Evolutionary conservation across 768 basidiomycete species (phyloP), one percentile per base, ranked within the genome.

Genomic region (Mycena rosella): DNA sequence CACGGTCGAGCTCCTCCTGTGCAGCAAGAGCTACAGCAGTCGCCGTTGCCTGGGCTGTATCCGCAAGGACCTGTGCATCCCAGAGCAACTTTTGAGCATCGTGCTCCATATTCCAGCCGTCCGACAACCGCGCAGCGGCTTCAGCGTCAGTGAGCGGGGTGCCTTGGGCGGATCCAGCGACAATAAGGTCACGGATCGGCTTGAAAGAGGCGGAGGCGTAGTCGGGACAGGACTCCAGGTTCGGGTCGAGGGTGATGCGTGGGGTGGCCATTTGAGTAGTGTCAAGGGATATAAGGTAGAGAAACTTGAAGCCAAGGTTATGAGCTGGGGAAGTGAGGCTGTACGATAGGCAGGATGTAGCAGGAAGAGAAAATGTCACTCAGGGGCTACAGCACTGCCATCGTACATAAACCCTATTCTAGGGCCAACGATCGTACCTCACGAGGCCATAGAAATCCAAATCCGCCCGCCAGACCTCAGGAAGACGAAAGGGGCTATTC

Each of bases 61-160:
- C 61, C 7, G 51, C 61, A 11, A 44, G 40, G 1, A 54, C 61
- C 18, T 62, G 61, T 11, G 52, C 32, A 14, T 53, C 61, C 61
- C 52, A 62, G 10, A 18, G 0, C 11, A n/a, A 6, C 10, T 55
- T 13, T 2, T 15, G 54, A 5, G 27, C 27, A 17, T 57, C 55
- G 2, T 9, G 27, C 1, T n/a, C 55, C 3, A 26, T 30, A 17
- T 20, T 29, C 55, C 55, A 57, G 14, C 8, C 22, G 24, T 2
- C n/a, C 2, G 22, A 5, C 1, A 55, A 22, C 36, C 26, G 36
- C 8, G 36, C 15, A 0, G 24, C 54, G 18, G 54, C 54, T 11
- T 42, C 38, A 15, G 54, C 54, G 15, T 55, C 54, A 1, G 54
- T 55, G 3, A 55, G 15, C 2, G 38, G 22, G 2, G 54, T 40